Base-by-base conservation (phyloP, 2,329 filamentous ascomycete genomes). In the Didymella lethalis region DNA sequence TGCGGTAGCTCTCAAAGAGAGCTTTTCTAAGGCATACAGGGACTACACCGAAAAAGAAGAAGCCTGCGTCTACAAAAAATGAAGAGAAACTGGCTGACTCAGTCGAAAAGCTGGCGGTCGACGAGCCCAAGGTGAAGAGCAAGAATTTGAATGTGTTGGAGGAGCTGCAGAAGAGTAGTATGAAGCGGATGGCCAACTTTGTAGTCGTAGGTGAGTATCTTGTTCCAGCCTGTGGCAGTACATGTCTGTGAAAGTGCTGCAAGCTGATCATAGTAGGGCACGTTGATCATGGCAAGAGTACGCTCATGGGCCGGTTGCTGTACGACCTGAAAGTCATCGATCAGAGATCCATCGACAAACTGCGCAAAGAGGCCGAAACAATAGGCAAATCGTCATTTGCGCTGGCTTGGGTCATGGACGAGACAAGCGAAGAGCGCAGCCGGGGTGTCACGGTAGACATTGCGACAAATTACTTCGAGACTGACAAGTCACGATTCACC, bases 211-310 rank as follows among this genome's bases (percentile, higher is more conserved):
- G 91, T 93, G 81, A 68, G 87, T 62, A 48, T 8, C n/a, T 47
- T 14, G 20, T 23, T 29, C 16, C 18, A 12, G 12, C 10, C 20
- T 7, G n/a, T 11, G 2, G 14, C 31, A 44, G 11, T 8, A 44
- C 43, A 4, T 26, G 23, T n/a, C 11, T 12, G 12, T 26, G 4
- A 5, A 6, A 12, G 25, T 14, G 25, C 20, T 26, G n/a, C n/a
- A 25, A 31, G 23, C 51, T 64, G 43, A 66, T 51, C 12, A 48
- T 4, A 57, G 14, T 8, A 92, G 93, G 95, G 14, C 95, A 99
- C 75, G 95, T 99, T 54, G 95, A 99, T 76, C 94, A 96, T 51
- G 95, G 95, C 51, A 99, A 99, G 78, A 97, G 93, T 75, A 99
- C 95, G 6, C 84, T 99, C 36, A 98, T 99, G 94, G 95, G 94